Base-by-base conservation (phyloP, 2,329 filamentous ascomycete species). In the Teratosphaeriaceae sp. region DNA sequence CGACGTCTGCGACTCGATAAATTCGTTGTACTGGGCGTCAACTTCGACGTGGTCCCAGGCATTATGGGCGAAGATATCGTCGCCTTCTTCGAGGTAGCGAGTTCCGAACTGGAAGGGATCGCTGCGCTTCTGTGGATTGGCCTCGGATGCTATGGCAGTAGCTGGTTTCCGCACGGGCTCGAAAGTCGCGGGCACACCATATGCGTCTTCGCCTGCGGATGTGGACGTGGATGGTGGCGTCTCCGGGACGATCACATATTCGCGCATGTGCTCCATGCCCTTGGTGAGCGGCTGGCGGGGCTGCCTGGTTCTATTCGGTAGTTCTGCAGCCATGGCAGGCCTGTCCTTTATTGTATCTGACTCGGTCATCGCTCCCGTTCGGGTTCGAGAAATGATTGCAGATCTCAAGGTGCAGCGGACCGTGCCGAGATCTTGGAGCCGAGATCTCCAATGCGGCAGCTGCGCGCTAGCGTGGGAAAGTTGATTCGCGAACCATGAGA, bases 31-130 rank as follows among this genome's bases (percentile, higher is more conserved):
- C 30, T 82, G 76, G 55, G 87, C 80, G 69, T 97, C 90, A 63
- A 88, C 88, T 67, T 90, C 84, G 62, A 97, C 92, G 64, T 98
- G 90, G 64, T 98, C 92, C 92, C 92, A 98, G 27, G 92, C 92
- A 66, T 98, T 98, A 78, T 92, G 95, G 65, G 94, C 85, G 69
- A 90, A 98, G 58, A 94, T 86, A 63, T 97, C 77, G 69, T 95
- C 89, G 60, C 81, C 79, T 64, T 90, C 76, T 57, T 85, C 80
- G 40, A 98, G 79, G 59, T 78, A 85, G 46, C 90, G 86, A 37
- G 86, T 92, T 48, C 92, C 92, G 65, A 98, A 98, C 66, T 94
- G 84, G 66, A 97, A 98, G 15, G 92, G 92, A 61, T 96, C 88
- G 61, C 72, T 85, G 57, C 88, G 79, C 71, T 97, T 97, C 68